Percentiles rank a stretch among this genome's conserved stretches.
Conservation (phyloP, 1,284 basidiomycete genomes). For the Microbotryum saponariae region DNA sequence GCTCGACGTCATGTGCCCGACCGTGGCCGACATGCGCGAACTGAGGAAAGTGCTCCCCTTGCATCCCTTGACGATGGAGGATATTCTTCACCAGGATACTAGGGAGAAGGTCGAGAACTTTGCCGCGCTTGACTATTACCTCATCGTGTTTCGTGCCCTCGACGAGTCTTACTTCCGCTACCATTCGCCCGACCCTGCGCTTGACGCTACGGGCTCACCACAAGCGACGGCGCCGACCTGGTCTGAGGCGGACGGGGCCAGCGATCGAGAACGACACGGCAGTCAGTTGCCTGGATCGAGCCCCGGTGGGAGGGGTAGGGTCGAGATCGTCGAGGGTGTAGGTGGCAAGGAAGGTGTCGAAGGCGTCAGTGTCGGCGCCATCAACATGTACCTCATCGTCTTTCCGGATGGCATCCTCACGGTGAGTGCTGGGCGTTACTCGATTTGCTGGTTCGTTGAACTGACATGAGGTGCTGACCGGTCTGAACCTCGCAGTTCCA, state of each 20-base stretch:
- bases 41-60: constrained; percentile 82
- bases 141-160: constrained; percentile 79
- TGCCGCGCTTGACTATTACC: constrained; percentile 83
- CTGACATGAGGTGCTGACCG: no score
- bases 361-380: constrained; percentile 60
- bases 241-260: constrained; percentile 6
- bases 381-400: constrained; percentile 81
- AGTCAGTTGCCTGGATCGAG: constrained; percentile 11
- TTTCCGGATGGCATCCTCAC: constrained; percentile 84
- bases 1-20: constrained; percentile 82
- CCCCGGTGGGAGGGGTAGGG: constrained; percentile 38
- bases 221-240: neutral
- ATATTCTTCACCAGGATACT: constrained; percentile 88
- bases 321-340: constrained; percentile 52
- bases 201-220: neutral
- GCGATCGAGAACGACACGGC: constrained; percentile 7
- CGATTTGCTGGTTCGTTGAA: no score
- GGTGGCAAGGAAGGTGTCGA: constrained; percentile 53
- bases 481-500: constrained; percentile 58
- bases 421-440: constrained; percentile 48
- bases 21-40: constrained; percentile 79
- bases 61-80: constrained; percentile 89
- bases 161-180: constrained; percentile 58
- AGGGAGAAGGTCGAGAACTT: constrained; percentile 89
- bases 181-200: constrained; percentile 38